Conservation (phyloP, 495 filamentous ascomycete genomes). For the Oleoguttula mirabilis region DNA sequence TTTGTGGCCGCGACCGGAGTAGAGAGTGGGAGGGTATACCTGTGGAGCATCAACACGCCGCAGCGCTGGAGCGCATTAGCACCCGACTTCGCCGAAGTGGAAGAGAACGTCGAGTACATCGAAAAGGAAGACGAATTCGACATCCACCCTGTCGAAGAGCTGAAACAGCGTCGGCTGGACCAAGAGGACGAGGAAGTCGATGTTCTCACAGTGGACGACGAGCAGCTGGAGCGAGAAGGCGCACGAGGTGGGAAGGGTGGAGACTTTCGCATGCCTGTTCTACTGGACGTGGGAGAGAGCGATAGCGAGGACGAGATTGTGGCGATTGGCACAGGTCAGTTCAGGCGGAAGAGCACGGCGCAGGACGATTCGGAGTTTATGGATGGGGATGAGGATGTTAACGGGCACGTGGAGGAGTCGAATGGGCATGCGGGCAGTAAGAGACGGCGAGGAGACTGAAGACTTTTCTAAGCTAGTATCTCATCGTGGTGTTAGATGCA, state of each 20-base stretch:
- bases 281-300: slow-evolving; percentile 66
- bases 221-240: slow-evolving; percentile 37
- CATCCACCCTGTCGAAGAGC: slow-evolving; percentile 88
- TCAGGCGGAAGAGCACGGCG: slow-evolving; percentile 41
- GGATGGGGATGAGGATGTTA: slow-evolving; percentile 4
- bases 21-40: slow-evolving; percentile 77
- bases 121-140: slow-evolving; percentile 97
- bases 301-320: slow-evolving; percentile 83
- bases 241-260: slow-evolving; percentile 30
- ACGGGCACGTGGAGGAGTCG: background rate
- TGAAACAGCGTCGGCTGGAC: slow-evolving; percentile 79
- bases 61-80: slow-evolving; percentile 95
- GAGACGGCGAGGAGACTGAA: slow-evolving; percentile 3
- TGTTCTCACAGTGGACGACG: slow-evolving; percentile 61
- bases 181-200: slow-evolving; percentile 84
- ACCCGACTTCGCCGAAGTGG: slow-evolving; percentile 92
- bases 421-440: background rate
- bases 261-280: slow-evolving; percentile 73
- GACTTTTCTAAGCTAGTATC: too few species aligned
- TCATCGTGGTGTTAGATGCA: too few species aligned
- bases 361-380: slow-evolving; percentile 10
- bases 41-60: slow-evolving; percentile 83
- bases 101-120: slow-evolving; percentile 94
- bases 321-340: slow-evolving; percentile 69
- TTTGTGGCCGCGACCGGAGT: slow-evolving; percentile 81